A percentile compares a stretch with the other conserved stretches of the same genome.
phyloP scores from a whole-genome alignment of 23 red algal species.

The Gracilaria vermiculophylla region DNA sequence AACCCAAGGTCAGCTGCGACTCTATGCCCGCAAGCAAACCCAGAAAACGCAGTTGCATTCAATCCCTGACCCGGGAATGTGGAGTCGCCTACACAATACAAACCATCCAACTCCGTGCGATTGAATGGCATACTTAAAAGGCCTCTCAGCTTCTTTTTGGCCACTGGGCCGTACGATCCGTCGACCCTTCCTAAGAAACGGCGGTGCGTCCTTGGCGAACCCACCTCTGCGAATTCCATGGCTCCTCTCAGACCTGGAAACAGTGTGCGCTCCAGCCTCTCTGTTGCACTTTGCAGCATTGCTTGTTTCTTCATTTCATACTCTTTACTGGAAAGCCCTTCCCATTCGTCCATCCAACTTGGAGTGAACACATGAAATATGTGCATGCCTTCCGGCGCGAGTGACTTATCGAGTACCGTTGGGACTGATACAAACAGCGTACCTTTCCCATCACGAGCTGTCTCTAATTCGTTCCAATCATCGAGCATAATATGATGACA shows the following conservation, averaged over 20 bases:
- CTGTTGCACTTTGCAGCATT: slow-evolving; percentile 28
- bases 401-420: slow-evolving; percentile 87
- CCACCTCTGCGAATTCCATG: slow-evolving; percentile 73
- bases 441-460: slow-evolving; percentile 64
- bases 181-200: slow-evolving; percentile 88
- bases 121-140: slow-evolving; percentile 95
- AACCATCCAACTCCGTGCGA: slow-evolving; percentile 63
- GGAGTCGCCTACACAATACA: slow-evolving; percentile 98
- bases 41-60: slow-evolving; percentile 93
- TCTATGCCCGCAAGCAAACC: slow-evolving; percentile 88
- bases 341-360: slow-evolving; percentile 87
- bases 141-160: slow-evolving; percentile 62
- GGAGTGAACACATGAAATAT: slow-evolving; percentile 98
- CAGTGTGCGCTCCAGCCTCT: slow-evolving; percentile 46
- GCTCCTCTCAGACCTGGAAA: slow-evolving; percentile 66
- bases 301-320: slow-evolving; percentile 74
- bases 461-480: slow-evolving; percentile 76
- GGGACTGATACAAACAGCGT: slow-evolving; percentile 95
- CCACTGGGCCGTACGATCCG: slow-evolving; percentile 89
- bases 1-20: slow-evolving; percentile 82
- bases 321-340: slow-evolving; percentile 31
- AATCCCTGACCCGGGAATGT: slow-evolving; percentile 95
- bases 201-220: slow-evolving; percentile 86
- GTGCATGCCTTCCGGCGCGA: slow-evolving; percentile 85
- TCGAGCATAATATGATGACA: slow-evolving; percentile 96